phyloP scores from a whole-genome alignment of 495 filamentous ascomycete species.

The Neurospora hispaniola region DNA sequence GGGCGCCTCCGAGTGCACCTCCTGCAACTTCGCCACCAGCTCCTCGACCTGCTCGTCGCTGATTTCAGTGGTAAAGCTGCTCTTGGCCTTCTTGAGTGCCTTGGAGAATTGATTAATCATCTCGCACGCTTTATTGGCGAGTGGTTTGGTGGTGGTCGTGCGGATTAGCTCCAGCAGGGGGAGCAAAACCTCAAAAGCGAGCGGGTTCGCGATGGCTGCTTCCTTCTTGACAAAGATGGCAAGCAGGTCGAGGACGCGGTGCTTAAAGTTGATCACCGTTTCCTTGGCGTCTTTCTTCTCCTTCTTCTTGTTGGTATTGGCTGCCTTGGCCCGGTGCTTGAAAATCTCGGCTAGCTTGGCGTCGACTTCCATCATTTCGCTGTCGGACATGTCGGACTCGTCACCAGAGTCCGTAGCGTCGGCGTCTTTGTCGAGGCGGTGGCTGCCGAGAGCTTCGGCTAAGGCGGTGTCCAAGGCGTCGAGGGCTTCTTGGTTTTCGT shows the following conservation, averaged over 20 bases:
- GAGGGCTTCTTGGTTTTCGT: conserved; percentile 37
- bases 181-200: conserved; percentile 56
- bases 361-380: conserved; percentile 89
- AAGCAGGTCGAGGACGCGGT: conserved; percentile 78
- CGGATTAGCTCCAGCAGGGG: conserved; percentile 41
- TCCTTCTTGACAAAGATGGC: conserved; percentile 78
- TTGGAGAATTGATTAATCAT: conserved; percentile 64
- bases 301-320: conserved; percentile 50
- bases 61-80: conserved; percentile 11
- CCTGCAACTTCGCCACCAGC: conserved; percentile 47
- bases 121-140: conserved; percentile 59
- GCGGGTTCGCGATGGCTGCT: conserved; percentile 47
- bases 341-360: conserved; percentile 73
- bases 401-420: conserved; percentile 42
- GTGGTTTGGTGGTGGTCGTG: conserved; percentile 54
- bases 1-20: conserved; percentile 62
- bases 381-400: conserved; percentile 79
- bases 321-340: conserved; percentile 49
- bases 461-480: conserved; percentile 69
- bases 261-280: conserved; percentile 91
- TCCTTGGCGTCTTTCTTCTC: conserved; percentile 79
- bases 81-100: conserved; percentile 47
- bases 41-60: conserved; percentile 25
- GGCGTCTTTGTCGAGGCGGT: conserved; percentile 42
- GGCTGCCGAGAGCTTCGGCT: conserved; percentile 58